Base-by-base conservation (phyloP, 2,329 filamentous ascomycete genomes). In the Colletotrichum costaricense region DNA sequence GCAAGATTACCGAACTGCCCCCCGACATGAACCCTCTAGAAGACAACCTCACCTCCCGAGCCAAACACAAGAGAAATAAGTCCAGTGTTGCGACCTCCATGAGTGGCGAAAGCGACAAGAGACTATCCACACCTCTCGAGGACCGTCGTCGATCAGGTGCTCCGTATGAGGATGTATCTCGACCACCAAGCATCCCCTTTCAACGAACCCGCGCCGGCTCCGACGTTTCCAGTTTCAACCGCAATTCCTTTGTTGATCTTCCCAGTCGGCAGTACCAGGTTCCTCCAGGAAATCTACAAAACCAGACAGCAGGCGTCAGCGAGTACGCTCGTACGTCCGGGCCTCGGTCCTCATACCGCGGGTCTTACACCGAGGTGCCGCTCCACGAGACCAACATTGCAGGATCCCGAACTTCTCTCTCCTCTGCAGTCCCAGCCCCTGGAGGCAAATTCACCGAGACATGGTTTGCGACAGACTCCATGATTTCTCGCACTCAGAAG, bases 1-100 rank as follows among this genome's bases (percentile, higher is more conserved):
- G 92, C 54, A 93, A 93, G 79, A 98, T 98, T 78, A 88, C 92
- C 5, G 86, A 88, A 24, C 88, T 98, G 81, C 96, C 96, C 6
- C 95, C 96, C 0, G 96, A 98, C 79, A 95, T 98, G 93, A 98
- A 98, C 80, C 96, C 96, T 2, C 87, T 98, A 16, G 95, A 98
- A 80, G 91, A 94, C 76, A 92, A 96, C 78, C 85, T 97, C 71
- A 98, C 95, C 1, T 92, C 94, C 12, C 90, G 92, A 28, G 85
- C 83, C 70, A 87, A 84, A 79, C 95, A 97, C 83, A 95, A 95
- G 86, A 91, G 93, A 79, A 95, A 94, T 81, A 90, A 89, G 81
- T 89, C 88, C 1, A 90, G 88, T 1, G 78, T 90, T 33, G 83
- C 85, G 4, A 89, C 86, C 2, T 79, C 80, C 7, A 84, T 83